These are phyloP conservation scores for Penicillium robsamsonii DNA, from an alignment of 495 filamentous ascomycete species.

Conservation along the genomic window DNA sequence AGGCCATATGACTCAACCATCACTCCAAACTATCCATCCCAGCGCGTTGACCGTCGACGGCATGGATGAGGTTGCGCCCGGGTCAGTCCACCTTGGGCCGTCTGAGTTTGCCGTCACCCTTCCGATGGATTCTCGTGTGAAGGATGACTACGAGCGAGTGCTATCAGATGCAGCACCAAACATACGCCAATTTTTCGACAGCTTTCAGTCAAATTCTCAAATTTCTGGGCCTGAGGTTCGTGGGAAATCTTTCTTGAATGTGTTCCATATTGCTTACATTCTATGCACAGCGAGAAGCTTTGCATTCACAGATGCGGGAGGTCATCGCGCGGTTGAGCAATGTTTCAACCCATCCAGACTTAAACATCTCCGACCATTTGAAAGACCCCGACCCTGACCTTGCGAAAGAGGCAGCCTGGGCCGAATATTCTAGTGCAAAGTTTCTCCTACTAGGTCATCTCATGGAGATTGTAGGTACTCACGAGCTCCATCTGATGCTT, in stretches of 20 bases:
- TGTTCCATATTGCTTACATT: conserved; percentile 9
- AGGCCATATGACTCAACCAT: conserved; percentile 8
- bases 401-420: conserved; percentile 51
- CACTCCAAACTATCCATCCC: conserved; percentile 44
- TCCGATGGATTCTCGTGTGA: conserved; percentile 47
- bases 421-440: conserved; percentile 55
- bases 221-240: conserved; percentile 25
- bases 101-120: conserved; percentile 46
- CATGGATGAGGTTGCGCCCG: conserved; percentile 30
- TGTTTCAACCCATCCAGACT: conserved; percentile 53
- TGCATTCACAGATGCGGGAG: conserved; percentile 34
- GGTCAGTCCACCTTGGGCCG: conserved; percentile 42
- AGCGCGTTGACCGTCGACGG: conserved; percentile 39
- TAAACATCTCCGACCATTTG: conserved; percentile 45
- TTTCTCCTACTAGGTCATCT: conserved; percentile 56
- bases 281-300: conserved; percentile 18
- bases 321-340: conserved; percentile 46
- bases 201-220: conserved; percentile 15
- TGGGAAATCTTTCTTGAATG: neutral
- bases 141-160: conserved; percentile 44
- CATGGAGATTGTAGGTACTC: conserved; percentile 39
- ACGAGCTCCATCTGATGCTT: conserved; percentile 49
- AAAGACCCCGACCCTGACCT: conserved; percentile 34
- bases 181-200: conserved; percentile 29
- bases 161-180: conserved; percentile 25